Conservation (phyloP, 345 rosid genomes). For the Clarkia xantiana region DNA sequence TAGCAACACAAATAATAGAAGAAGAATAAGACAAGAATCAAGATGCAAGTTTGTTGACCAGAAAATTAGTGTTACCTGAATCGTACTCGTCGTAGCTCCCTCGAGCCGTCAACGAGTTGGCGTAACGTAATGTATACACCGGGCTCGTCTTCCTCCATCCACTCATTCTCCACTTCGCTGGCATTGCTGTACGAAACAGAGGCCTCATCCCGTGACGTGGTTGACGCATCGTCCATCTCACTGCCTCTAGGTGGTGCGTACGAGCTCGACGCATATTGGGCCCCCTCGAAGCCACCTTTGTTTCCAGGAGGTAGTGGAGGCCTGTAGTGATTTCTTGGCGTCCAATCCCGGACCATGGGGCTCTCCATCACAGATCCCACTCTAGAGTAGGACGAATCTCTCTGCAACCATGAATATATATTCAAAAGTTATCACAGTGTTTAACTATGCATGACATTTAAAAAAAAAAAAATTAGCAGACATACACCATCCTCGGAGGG, state of each 20-base stretch:
- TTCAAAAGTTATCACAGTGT: no score
- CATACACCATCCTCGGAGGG: conserved; percentile 94
- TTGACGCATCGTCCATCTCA: conserved; percentile 53
- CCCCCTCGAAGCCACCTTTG: conserved; percentile 17
- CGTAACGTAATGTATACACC: conserved; percentile 88
- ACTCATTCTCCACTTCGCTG: conserved; percentile 75
- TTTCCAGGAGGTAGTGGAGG: conserved; percentile 6
- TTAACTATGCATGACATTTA: no score
- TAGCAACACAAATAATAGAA: no score
- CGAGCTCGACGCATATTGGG: conserved; percentile 27
- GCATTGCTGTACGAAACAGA: conserved; percentile 72
- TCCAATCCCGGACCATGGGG: conserved; percentile 50
- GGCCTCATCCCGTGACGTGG: conserved; percentile 80
- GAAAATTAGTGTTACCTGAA: conserved; percentile 96
- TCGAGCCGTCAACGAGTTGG: conserved; percentile 66
- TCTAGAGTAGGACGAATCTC: conserved; percentile 71
- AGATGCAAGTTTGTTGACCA: no score
- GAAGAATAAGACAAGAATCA: no score
- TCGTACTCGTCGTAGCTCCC: conserved; percentile 92
- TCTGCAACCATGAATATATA: no score
- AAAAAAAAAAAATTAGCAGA: no score
- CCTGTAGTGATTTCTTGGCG: conserved; percentile 55
- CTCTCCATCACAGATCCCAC: conserved; percentile 65
- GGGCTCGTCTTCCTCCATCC: conserved; percentile 82
- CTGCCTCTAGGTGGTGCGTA: conserved; percentile 26